Conservation (phyloP, 495 filamentous ascomycete species). For the Aspergillus campestris region DNA sequence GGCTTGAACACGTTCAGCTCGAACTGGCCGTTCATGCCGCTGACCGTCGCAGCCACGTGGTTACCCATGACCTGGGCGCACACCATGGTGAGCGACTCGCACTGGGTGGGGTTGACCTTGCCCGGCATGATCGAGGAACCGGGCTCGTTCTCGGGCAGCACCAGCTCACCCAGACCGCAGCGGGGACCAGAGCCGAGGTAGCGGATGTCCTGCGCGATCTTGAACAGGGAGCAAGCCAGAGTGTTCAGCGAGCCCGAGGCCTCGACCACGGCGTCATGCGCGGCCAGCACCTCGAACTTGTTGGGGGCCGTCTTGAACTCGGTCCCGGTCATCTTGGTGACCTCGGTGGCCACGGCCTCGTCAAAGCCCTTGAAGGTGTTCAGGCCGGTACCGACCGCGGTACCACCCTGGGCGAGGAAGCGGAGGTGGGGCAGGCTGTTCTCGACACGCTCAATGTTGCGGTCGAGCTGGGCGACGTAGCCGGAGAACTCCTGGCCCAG, state of each 20-base stretch:
- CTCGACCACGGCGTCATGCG: slow-evolving; percentile 93
- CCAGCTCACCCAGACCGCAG: slow-evolving; percentile 89
- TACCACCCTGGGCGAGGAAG: slow-evolving; percentile 89
- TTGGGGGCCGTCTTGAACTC: slow-evolving; percentile 95
- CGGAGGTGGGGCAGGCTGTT: slow-evolving; percentile 73
- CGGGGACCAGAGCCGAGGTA: slow-evolving; percentile 94
- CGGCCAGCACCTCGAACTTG: slow-evolving; percentile 98
- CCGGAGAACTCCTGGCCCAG: slow-evolving; percentile 97
- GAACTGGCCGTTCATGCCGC: slow-evolving; percentile 96
- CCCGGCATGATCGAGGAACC: slow-evolving; percentile 97
- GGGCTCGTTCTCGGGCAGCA: slow-evolving; percentile 94
- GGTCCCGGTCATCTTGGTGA: slow-evolving; percentile 82
- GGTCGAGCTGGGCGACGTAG: slow-evolving; percentile 89
- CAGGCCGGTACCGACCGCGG: slow-evolving; percentile 92
- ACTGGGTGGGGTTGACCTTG: slow-evolving; percentile 98
- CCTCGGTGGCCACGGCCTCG: slow-evolving; percentile 81
- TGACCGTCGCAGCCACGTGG: slow-evolving; percentile 81
- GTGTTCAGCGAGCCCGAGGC: slow-evolving; percentile 91
- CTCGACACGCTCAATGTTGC: slow-evolving; percentile 82
- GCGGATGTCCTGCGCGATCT: slow-evolving; percentile 96
- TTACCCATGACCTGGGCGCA: slow-evolving; percentile 98
- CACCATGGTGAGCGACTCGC: slow-evolving; percentile 95
- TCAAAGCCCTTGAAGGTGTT: slow-evolving; percentile 97
- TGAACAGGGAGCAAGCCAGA: slow-evolving; percentile 84
- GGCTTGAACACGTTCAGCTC: slow-evolving; percentile 99